Evolutionary conservation across 1,139 yeast species (phyloP).

Genomic region (Saccharomyces hybrid): DNA sequence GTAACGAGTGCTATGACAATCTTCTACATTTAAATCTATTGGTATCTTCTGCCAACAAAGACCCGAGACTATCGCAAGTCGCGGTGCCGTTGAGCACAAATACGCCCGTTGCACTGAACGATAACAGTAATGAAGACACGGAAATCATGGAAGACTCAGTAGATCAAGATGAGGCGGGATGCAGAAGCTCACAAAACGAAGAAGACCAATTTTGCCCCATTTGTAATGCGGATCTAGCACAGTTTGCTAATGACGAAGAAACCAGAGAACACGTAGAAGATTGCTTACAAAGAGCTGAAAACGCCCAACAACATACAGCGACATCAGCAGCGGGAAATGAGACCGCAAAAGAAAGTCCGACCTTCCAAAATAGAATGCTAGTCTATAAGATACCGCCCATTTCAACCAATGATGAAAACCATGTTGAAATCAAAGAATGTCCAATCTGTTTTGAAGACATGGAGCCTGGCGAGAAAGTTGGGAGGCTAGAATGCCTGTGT

Average conservation of each 20-base stretch:
- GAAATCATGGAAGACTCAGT: conserved; percentile 46
- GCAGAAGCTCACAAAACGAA: background rate
- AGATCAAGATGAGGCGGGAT: background rate
- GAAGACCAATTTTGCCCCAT: conserved; percentile 41
- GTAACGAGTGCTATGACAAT: conserved; percentile 29
- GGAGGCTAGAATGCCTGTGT: conserved; percentile 87
- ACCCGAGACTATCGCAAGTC: conserved; percentile 5
- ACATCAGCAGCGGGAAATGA: conserved; percentile 2
- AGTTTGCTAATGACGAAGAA: conserved; percentile 36
- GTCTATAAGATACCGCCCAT: conserved; percentile 66
- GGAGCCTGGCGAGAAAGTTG: conserved; percentile 79
- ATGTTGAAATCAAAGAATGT: conserved; percentile 56
- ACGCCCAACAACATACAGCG: conserved; percentile 48
- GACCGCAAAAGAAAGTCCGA: conserved; percentile 13
- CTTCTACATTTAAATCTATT: conserved; percentile 22
- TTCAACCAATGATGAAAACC: conserved; percentile 23
- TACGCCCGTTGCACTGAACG: conserved; percentile 43
- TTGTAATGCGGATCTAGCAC: conserved; percentile 41
- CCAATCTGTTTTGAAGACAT: conserved; percentile 89
- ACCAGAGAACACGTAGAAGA: conserved; percentile 61
- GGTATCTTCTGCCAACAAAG: conserved; percentile 7
- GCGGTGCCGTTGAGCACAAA: conserved; percentile 39
- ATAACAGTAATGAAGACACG: conserved; percentile 65
- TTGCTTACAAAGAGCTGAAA: conserved; percentile 63
- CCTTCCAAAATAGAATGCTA: conserved; percentile 64